phyloP scores from a whole-genome alignment of 345 rosid species.

The Camelina laxa region DNA sequence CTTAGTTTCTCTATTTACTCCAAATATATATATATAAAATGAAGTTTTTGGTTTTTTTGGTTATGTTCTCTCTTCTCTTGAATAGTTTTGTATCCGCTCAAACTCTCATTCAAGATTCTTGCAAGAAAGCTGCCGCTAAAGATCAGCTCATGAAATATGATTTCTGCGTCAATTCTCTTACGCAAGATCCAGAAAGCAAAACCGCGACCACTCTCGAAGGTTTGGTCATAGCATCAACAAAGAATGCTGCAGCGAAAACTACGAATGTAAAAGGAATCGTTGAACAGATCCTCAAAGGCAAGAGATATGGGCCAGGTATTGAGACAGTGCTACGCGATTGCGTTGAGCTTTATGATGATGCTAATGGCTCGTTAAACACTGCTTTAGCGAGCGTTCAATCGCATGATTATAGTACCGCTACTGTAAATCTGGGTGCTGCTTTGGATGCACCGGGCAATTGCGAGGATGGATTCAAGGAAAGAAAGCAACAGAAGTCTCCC shows the following conservation, averaged over 20 bases:
- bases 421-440: conserved; percentile 43
- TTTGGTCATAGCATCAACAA: conserved; percentile 35
- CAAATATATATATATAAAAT: not conserved
- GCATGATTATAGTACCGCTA: conserved; percentile 37
- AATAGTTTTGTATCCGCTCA: conserved; percentile 9
- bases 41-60: conserved; percentile 5
- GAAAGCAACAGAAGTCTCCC: conserved; percentile 26
- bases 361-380: not conserved
- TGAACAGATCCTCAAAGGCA: conserved; percentile 6
- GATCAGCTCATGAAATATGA: conserved; percentile 42
- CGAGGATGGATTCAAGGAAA: conserved; percentile 51
- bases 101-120: conserved; percentile 34
- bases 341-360: conserved; percentile 42
- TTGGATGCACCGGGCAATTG: conserved; percentile 46
- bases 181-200: conserved; percentile 43
- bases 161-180: conserved; percentile 44
- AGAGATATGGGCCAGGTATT: not conserved
- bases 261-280: conserved; percentile 17
- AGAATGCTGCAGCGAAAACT: conserved; percentile 16
- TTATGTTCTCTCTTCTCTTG: conserved; percentile 18
- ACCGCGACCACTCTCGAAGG: conserved; percentile 29
- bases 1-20: not conserved
- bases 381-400: conserved; percentile 22
- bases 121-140: conserved; percentile 43
- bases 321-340: conserved; percentile 40